A percentile compares a stretch with the other conserved stretches of the same genome.
These are phyloP conservation scores for Sporisorium graminicola DNA, from an alignment of 1,284 basidiomycete genomes.

Conservation along the genomic window DNA sequence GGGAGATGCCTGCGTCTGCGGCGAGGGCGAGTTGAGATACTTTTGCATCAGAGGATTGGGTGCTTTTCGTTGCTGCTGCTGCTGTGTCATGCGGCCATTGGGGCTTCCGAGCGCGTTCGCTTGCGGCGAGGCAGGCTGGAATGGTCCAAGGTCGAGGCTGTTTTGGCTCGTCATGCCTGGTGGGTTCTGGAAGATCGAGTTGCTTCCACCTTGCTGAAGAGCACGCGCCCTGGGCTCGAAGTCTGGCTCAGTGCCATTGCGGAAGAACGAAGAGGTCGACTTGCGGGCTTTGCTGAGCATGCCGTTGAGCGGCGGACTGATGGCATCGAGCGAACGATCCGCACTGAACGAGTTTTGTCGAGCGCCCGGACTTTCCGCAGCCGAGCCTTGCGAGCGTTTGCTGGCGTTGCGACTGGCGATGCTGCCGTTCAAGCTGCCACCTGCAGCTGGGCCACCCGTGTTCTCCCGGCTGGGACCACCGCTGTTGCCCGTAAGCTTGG, in stretches of 20 bases:
- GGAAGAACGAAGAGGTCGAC: slow-evolving; percentile 50
- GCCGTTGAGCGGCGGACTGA: slow-evolving; percentile 17
- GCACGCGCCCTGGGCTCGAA: slow-evolving; percentile 18
- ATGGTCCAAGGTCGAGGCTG: slow-evolving; percentile 61
- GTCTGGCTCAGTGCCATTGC: slow-evolving; percentile 29
- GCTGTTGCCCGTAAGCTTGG: slow-evolving; percentile 50
- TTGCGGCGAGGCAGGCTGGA: slow-evolving; percentile 51
- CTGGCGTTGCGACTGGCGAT: slow-evolving; percentile 49
- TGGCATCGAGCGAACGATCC: slow-evolving; percentile 47
- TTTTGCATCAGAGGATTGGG: slow-evolving; percentile 46
- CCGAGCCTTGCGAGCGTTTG: slow-evolving; percentile 47
- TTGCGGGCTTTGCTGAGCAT: slow-evolving; percentile 45
- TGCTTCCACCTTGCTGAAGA: slow-evolving; percentile 12
- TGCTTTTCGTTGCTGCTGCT: slow-evolving; percentile 24
- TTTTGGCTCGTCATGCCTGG: slow-evolving; percentile 58
- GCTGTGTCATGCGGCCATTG: slow-evolving; percentile 25
- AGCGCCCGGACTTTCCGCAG: slow-evolving; percentile 30
- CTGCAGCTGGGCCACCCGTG: slow-evolving; percentile 13
- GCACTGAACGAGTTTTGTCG: slow-evolving; percentile 42
- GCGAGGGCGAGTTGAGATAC: slow-evolving; percentile 48
- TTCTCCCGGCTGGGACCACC: slow-evolving; percentile 21
- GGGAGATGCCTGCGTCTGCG: slow-evolving; percentile 36
- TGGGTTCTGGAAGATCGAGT: slow-evolving; percentile 49
- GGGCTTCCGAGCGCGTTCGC: slow-evolving; percentile 14
- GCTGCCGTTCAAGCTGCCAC: slow-evolving; percentile 43